Percentiles rank a stretch among this genome's conserved stretches.
Evolutionary conservation across 106 monocot species (phyloP).

Genomic region (Dendrobium catenatum): DNA sequence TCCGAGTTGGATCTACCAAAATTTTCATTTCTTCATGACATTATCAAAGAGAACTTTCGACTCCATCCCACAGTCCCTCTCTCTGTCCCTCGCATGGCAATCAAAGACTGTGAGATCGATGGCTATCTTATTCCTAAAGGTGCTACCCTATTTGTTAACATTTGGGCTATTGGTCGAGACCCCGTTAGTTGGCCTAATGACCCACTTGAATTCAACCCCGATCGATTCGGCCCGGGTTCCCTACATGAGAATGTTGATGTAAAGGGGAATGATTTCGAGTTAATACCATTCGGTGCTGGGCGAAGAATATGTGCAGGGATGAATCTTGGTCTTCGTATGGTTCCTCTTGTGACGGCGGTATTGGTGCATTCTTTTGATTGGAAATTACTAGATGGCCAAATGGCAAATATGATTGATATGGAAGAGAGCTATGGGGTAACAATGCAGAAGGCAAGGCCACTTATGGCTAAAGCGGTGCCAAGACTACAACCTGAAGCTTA

Average conservation of each 20-base stretch:
- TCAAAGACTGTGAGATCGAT: conserved; percentile 20
- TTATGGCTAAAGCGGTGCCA: conserved; percentile 14
- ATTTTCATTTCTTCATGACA: conserved; percentile 18
- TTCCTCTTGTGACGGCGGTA: conserved; percentile 24
- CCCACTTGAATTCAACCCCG: conserved; percentile 25
- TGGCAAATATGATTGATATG: conserved; percentile 17
- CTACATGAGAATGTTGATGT: conserved; percentile 12
- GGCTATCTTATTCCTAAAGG: conserved; percentile 28
- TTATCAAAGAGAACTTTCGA: conserved; percentile 38
- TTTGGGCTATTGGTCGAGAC: conserved; percentile 41
- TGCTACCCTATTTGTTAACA: conserved; percentile 24
- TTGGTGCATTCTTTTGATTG: conserved; percentile 36
- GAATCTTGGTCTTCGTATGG: conserved; percentile 33
- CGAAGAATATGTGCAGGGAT: conserved; percentile 37
- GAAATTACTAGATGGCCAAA: conserved; percentile 15
- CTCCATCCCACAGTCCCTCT: conserved; percentile 40
- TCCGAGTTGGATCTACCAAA: conserved; percentile 27
- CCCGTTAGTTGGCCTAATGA: conserved; percentile 17
- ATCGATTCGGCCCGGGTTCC: conserved; percentile 26
- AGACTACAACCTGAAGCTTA: conserved; percentile 12
- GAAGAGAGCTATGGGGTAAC: conserved; percentile 30
- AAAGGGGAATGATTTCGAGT: conserved; percentile 30
- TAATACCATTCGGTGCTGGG: conserved; percentile 40
- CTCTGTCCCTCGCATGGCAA: conserved; percentile 22
- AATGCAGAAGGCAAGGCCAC: conserved; percentile 12